A percentile compares a stretch with the other conserved stretches of the same genome.
Evolutionary conservation across 228 moss, liverwort and hornwort genomes (phyloP).

Genomic region (Sphagnum fallax): DNA sequence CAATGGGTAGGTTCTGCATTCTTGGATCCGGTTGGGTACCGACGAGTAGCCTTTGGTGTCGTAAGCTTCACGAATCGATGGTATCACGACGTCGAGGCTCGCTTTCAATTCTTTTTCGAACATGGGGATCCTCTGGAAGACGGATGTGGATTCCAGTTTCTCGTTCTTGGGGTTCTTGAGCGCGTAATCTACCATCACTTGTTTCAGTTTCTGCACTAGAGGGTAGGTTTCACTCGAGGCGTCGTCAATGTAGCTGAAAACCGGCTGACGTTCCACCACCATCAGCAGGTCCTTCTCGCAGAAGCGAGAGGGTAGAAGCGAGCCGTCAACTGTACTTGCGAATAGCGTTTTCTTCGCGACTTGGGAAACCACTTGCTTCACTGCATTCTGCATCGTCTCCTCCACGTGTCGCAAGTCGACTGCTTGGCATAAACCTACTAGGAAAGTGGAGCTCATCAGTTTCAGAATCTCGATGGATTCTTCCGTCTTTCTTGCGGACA

Average conservation of each 20-base stretch:
- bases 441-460: slow-evolving; percentile 41
- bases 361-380: slow-evolving; percentile 18
- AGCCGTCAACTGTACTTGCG: slow-evolving; percentile 1
- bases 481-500: too few species aligned
- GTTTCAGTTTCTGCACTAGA: slow-evolving; percentile 31
- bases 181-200: slow-evolving; percentile 18
- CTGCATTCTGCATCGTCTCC: not conserved
- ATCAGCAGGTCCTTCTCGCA: slow-evolving; percentile 29
- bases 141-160: not conserved
- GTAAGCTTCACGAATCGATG: slow-evolving; percentile 10
- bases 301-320: slow-evolving; percentile 14
- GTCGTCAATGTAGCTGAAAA: slow-evolving; percentile 21
- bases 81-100: slow-evolving; percentile 5
- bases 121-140: slow-evolving; percentile 5
- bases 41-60: slow-evolving; percentile 16
- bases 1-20: slow-evolving; percentile 15
- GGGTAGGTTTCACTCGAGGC: slow-evolving; percentile 31
- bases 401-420: slow-evolving; percentile 40
- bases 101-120: slow-evolving; percentile 18
- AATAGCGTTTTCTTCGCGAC: slow-evolving; percentile 24
- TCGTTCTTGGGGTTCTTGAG: slow-evolving; percentile 5
- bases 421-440: slow-evolving; percentile 47
- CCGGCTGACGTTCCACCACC: slow-evolving; percentile 20
- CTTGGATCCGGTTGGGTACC: slow-evolving; percentile 13
- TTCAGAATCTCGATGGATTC: slow-evolving; percentile 14